These are phyloP conservation scores for Saturnispora serradocipensis DNA, from an alignment of 805 yeast genomes.

Conservation along the genomic window DNA sequence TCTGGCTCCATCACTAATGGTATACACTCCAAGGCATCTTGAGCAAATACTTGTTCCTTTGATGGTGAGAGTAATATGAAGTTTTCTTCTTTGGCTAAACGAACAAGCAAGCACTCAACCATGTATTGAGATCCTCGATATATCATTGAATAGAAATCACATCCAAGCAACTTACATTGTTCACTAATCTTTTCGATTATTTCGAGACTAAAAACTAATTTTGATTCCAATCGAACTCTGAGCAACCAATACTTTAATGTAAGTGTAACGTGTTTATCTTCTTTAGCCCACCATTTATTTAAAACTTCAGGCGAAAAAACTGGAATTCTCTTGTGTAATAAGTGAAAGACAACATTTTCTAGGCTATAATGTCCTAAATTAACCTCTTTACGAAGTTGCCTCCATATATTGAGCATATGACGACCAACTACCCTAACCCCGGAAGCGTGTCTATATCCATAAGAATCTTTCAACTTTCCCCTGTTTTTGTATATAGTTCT, in stretches of 20 bases:
- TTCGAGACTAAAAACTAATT: conserved; percentile 53
- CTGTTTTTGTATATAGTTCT: conserved; percentile 42
- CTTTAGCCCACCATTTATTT: conserved; percentile 35
- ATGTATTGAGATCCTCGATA: conserved; percentile 91
- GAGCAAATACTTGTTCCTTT: conserved; percentile 69
- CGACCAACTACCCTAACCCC: conserved; percentile 66
- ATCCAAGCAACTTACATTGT: conserved; percentile 76
- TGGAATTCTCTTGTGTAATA: conserved; percentile 62
- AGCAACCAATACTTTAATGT: conserved; percentile 39
- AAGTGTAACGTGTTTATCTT: conserved; percentile 21
- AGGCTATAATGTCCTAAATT: conserved; percentile 59
- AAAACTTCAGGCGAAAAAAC: conserved; percentile 41
- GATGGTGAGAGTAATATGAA: conserved; percentile 69
- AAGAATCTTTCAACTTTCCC: conserved; percentile 53
- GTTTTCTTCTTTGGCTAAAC: conserved; percentile 73
- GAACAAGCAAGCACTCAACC: conserved; percentile 73
- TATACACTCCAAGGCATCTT: conserved; percentile 77
- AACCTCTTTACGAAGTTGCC: conserved; percentile 55
- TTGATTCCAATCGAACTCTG: conserved; percentile 35
- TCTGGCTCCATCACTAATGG: conserved; percentile 92
- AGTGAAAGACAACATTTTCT: conserved; percentile 65
- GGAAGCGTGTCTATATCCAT: conserved; percentile 79
- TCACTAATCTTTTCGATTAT: conserved; percentile 64
- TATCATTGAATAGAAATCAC: conserved; percentile 81
- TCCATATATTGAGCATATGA: conserved; percentile 80